These are phyloP conservation scores for Geotrichum carabidarum DNA, from an alignment of 1,139 yeast genomes.

Conservation along the genomic window DNA sequence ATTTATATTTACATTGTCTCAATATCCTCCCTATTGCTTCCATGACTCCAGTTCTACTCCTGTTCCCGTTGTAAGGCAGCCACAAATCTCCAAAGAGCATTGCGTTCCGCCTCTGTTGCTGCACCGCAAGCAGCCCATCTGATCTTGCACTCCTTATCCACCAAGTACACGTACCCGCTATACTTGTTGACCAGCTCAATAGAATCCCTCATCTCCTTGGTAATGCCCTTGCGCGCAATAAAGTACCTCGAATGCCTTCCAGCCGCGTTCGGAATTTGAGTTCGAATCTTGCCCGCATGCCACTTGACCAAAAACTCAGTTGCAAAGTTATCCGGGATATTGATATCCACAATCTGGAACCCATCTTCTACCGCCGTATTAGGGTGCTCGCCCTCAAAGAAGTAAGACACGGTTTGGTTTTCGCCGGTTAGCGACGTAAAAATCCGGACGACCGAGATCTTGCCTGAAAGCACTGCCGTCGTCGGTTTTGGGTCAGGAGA, in stretches of 20 bases:
- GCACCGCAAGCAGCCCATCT: slow-evolving; percentile 93
- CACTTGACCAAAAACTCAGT: slow-evolving; percentile 60
- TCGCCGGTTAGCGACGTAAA: slow-evolving; percentile 72
- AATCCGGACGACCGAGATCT: slow-evolving; percentile 59
- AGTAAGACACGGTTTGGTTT: slow-evolving; percentile 58
- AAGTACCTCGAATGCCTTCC: slow-evolving; percentile 56
- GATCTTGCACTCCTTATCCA: slow-evolving; percentile 67
- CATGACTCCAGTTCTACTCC: background rate
- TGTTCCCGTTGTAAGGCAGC: slow-evolving; percentile 28
- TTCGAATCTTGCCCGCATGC: slow-evolving; percentile 41
- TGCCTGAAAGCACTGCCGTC: slow-evolving; percentile 46
- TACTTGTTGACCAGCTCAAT: slow-evolving; percentile 68
- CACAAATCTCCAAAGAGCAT: slow-evolving; percentile 63
- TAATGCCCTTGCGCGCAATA: slow-evolving; percentile 57
- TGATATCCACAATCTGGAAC: slow-evolving; percentile 68
- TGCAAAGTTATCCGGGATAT: slow-evolving; percentile 64
- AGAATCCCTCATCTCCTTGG: slow-evolving; percentile 54
- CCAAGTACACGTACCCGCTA: slow-evolving; percentile 70
- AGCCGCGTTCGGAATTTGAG: slow-evolving; percentile 38
- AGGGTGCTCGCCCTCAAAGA: slow-evolving; percentile 39
- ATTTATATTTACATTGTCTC: no score
- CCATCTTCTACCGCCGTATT: slow-evolving; percentile 30
- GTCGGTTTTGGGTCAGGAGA: slow-evolving; percentile 40
- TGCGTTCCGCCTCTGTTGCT: slow-evolving; percentile 58
- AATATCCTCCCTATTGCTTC: no score